Percentiles rank a stretch among this genome's conserved stretches.
These are phyloP conservation scores for Rhizopus sp. DNA, from an alignment of 371 early-diverging fungal species.

Conservation along the genomic window DNA sequence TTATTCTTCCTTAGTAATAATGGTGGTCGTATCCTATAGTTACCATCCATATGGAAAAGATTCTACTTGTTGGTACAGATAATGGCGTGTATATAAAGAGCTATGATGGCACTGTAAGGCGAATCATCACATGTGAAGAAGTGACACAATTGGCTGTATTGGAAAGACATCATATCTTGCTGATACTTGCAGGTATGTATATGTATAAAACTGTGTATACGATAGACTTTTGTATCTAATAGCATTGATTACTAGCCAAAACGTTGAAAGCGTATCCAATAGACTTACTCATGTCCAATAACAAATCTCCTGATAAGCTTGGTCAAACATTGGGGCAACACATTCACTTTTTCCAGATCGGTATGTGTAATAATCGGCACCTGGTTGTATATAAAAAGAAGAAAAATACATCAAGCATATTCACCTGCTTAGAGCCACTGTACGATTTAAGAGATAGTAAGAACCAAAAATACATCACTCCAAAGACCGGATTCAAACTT, in stretches of 20 bases:
- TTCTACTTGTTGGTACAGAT: constrained; percentile 77
- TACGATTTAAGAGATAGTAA: constrained; percentile 43
- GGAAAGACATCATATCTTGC: constrained; percentile 23
- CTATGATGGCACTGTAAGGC: constrained; percentile 1
- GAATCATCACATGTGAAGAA: constrained; percentile 14
- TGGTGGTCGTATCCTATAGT: constrained; percentile 6
- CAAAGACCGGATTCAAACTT: constrained; percentile 36
- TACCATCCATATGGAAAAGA: constrained; percentile 30
- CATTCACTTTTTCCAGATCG: constrained; percentile 74
- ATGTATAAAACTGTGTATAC: too few relatives aligned
- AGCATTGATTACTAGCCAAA: constrained; percentile 15
- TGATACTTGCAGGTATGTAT: constrained; percentile 28
- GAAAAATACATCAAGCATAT: constrained; percentile 49
- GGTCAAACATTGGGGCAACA: constrained; percentile 59
- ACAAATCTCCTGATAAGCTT: constrained; percentile 32
- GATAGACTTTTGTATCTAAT: background rate
- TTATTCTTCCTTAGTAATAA: too few relatives aligned
- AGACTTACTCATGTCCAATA: constrained; percentile 35
- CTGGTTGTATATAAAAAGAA: constrained; percentile 60
- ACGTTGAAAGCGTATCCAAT: constrained; percentile 60
- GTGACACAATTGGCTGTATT: constrained; percentile 29
- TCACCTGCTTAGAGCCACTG: constrained; percentile 36
- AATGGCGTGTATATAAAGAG: constrained; percentile 62
- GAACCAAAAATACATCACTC: constrained; percentile 32
- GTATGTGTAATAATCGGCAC: constrained; percentile 57